Percentiles rank a stretch among this genome's conserved stretches.
phyloP scores from a whole-genome alignment of 768 basidiomycete genomes.

The Pleurotus ostreatus region DNA sequence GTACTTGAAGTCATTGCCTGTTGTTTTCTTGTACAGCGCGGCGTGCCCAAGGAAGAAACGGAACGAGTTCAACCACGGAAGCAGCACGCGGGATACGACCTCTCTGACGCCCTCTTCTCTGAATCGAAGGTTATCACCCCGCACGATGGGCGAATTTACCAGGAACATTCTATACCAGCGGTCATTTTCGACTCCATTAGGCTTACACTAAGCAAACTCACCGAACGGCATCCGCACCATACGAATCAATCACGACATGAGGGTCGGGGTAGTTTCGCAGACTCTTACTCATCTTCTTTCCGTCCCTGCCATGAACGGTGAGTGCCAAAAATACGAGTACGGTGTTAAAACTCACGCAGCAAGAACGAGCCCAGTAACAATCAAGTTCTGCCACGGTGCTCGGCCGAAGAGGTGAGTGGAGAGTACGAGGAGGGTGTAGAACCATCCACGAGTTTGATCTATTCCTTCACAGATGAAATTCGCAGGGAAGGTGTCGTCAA shows the following conservation, averaged over 20 bases:
- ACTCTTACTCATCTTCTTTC: conserved; percentile 99
- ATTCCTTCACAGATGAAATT: conserved; percentile 98
- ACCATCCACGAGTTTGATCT: conserved; percentile 99
- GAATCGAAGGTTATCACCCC: conserved; percentile 97
- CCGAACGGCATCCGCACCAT: conserved; percentile 95
- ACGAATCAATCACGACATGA: conserved; percentile 81
- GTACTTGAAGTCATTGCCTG: conserved; percentile 77
- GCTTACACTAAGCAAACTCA: conserved; percentile 21
- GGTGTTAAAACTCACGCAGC: conserved; percentile 62
- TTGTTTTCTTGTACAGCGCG: conserved; percentile 78
- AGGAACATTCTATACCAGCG: conserved; percentile 76
- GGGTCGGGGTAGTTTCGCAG: conserved; percentile 97
- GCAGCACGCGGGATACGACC: conserved; percentile 91
- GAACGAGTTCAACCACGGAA: conserved; percentile 98
- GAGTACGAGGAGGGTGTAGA: conserved; percentile 95
- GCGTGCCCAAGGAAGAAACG: conserved; percentile 98
- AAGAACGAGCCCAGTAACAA: conserved; percentile 92
- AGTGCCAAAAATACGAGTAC: conserved; percentile 3
- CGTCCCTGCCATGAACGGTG: conserved; percentile 54
- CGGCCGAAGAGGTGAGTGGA: conserved; percentile 92
- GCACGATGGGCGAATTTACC: conserved; percentile 97
- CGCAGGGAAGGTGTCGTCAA: conserved; percentile 85
- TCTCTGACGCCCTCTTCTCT: conserved; percentile 97
- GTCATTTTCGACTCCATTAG: too few relatives aligned
- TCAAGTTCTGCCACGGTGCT: conserved; percentile 98